Conservation (phyloP, 2,329 filamentous ascomycete genomes). For the Xylariaceae sp. region DNA sequence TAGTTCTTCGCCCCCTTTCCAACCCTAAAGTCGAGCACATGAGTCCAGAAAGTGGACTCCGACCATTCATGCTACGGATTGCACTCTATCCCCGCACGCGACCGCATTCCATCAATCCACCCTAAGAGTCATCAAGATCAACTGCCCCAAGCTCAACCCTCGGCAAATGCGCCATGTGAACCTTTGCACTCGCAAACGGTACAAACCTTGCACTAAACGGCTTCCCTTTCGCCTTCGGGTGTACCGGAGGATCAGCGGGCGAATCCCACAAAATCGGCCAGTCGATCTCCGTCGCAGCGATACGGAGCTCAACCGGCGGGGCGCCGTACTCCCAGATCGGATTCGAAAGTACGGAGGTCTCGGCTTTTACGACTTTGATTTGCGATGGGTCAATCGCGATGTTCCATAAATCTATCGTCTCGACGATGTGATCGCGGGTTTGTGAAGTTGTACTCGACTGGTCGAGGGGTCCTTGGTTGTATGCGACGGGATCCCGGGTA, state of each 20-base stretch:
- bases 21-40: too few relatives aligned
- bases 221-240: conserved; percentile 20
- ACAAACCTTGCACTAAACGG: conserved; percentile 31
- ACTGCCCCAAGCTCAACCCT: conserved; percentile 25
- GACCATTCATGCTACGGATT: too few relatives aligned
- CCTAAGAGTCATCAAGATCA: conserved; percentile 13
- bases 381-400: conserved; percentile 33
- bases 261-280: conserved; percentile 30
- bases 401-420: conserved; percentile 29
- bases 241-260: conserved; percentile 24
- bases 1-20: too few relatives aligned
- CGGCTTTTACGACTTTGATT: conserved; percentile 23
- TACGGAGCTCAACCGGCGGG: conserved; percentile 30
- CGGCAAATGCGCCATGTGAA: conserved; percentile 33
- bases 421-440: conserved; percentile 29
- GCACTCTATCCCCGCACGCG: too few relatives aligned
- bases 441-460: conserved; percentile 25
- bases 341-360: conserved; percentile 19
- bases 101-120: background rate
- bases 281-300: conserved; percentile 31
- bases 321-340: conserved; percentile 31
- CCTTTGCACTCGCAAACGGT: conserved; percentile 32
- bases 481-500: conserved; percentile 16
- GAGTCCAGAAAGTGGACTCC: too few relatives aligned
- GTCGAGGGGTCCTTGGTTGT: conserved; percentile 17